Evolutionary conservation across 768 basidiomycete species (phyloP).

Genomic region (Leccinum arenicola): DNA sequence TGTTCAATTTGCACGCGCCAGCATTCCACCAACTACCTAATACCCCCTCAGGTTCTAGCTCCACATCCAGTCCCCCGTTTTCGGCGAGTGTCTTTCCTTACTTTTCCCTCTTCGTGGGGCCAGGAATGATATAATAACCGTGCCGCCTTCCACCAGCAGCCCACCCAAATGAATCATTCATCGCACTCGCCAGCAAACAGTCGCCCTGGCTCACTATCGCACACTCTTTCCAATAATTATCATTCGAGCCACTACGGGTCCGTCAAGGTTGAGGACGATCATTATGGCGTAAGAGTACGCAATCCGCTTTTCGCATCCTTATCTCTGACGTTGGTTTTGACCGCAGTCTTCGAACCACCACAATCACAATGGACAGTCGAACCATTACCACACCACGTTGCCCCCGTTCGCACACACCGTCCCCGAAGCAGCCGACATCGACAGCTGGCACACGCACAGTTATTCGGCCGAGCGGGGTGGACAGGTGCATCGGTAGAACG

Average conservation of each 20-base stretch:
- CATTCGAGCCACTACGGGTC: slow-evolving; percentile 47
- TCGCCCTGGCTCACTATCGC: slow-evolving; percentile 40
- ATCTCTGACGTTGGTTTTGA: neutral
- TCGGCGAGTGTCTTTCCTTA: slow-evolving; percentile 74
- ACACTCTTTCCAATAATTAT: slow-evolving; percentile 39
- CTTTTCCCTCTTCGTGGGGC: slow-evolving; percentile 26
- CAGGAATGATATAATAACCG: slow-evolving; percentile 55
- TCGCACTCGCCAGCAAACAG: slow-evolving; percentile 50
- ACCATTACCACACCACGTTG: slow-evolving; percentile 42
- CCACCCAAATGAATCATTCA: slow-evolving; percentile 62
- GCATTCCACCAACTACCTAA: slow-evolving; percentile 63
- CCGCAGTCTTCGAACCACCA: slow-evolving; percentile 31
- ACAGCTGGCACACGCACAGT: slow-evolving; percentile 51
- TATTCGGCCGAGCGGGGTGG: slow-evolving; percentile 65
- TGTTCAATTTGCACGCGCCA: slow-evolving; percentile 54
- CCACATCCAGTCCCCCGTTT: slow-evolving; percentile 77
- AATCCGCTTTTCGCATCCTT: neutral
- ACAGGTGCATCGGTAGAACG: slow-evolving; percentile 53
- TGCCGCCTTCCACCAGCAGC: slow-evolving; percentile 48
- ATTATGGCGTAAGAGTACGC: slow-evolving; percentile 45
- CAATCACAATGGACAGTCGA: slow-evolving; percentile 34
- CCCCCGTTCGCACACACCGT: slow-evolving; percentile 47
- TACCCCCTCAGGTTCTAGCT: slow-evolving; percentile 69
- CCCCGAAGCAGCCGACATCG: slow-evolving; percentile 42
- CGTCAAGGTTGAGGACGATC: slow-evolving; percentile 70